Base-by-base conservation (phyloP, 2,329 filamentous ascomycete species). In the Aspergillus candidus region DNA sequence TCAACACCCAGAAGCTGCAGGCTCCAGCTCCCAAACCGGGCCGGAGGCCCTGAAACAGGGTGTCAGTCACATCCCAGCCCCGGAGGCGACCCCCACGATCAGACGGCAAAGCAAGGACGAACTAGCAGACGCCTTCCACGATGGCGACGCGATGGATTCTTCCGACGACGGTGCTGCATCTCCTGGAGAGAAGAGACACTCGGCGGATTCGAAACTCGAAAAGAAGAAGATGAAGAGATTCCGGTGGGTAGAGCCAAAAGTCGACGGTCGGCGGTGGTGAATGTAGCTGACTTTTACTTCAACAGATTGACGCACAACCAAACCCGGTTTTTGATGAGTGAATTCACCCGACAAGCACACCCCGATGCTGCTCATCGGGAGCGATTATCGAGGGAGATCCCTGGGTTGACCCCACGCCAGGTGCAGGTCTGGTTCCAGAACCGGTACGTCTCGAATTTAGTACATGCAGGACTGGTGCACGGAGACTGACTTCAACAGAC, bases 361-460 rank as follows among this genome's bases (percentile, higher is more conserved):
- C 90, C 90, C 6, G 90, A 97, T 69, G 90, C 90, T 33, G 86
- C 87, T 37, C 89, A 95, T 65, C 78, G 90, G 50, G 90, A 95
- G 63, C 78, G 88, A 37, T 74, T 97, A 32, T 91, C 90, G 4
- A 76, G 85, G 51, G 88, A 96, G 63, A 96, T 97, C 36, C 90
- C 91, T 29, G 91, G 90, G 1, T 71, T 97, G 38, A 95, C 87
- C 58, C 88, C 90, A 32, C 81, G 90, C 49, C 90, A 97, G 64
- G 91, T 97, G 17, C 90, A 97, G 67, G 90, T 97, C 39, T 97
- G 90, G 91, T 97, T 97, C 69, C 90, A 97, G 68, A 97, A 97
- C 69, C 81, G 90, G 90, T 95, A 77, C 57, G 76, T 60, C 30
- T 14, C 17, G n/a, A 29, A 2, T 18, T 8, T 12, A 37, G n/a